Conservation (phyloP, 2,329 filamentous ascomycete genomes). For the Aureobasidium vineae region DNA sequence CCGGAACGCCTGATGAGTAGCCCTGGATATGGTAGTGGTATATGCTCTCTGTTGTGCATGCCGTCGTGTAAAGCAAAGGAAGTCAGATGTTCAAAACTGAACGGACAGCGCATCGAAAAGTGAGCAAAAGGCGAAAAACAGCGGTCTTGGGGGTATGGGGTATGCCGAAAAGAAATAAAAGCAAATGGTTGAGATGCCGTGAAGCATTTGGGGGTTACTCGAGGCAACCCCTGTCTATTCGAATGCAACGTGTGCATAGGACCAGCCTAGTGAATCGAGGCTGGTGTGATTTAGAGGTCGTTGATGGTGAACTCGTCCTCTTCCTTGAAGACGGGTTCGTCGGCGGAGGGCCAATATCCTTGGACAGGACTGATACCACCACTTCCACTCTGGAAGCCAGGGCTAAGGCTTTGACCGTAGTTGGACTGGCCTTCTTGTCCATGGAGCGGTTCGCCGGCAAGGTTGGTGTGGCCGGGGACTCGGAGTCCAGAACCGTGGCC, state of each 20-base stretch:
- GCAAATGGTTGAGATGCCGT: conserved; percentile 21
- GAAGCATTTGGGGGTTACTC: conserved; percentile 16
- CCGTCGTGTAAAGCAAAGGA: conserved; percentile 16
- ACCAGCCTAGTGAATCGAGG: not conserved
- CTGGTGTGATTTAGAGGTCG: not conserved
- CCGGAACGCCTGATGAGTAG: conserved; percentile 23
- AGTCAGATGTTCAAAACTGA: not conserved
- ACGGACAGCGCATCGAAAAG: not conserved
- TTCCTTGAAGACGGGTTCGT: conserved; percentile 71
- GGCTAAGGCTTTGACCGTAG: conserved; percentile 47
- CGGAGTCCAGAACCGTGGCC: conserved; percentile 79
- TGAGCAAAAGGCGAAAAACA: conserved; percentile 13
- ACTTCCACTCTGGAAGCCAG: conserved; percentile 59
- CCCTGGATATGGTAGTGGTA: conserved; percentile 5
- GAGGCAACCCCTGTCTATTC: conserved; percentile 14
- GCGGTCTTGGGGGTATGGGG: conserved; percentile 17
- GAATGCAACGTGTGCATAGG: not conserved
- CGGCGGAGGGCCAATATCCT: conserved; percentile 49
- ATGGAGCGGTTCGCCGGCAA: conserved; percentile 73
- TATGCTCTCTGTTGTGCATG: conserved; percentile 20
- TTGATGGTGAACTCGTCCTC: conserved; percentile 73
- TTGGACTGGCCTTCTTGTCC: conserved; percentile 45
- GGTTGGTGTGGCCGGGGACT: conserved; percentile 90
- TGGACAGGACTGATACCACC: conserved; percentile 56
- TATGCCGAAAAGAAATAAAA: conserved; percentile 22